These are phyloP conservation scores for Angophora floribunda DNA, from an alignment of 345 rosid species.

Conservation along the genomic window DNA sequence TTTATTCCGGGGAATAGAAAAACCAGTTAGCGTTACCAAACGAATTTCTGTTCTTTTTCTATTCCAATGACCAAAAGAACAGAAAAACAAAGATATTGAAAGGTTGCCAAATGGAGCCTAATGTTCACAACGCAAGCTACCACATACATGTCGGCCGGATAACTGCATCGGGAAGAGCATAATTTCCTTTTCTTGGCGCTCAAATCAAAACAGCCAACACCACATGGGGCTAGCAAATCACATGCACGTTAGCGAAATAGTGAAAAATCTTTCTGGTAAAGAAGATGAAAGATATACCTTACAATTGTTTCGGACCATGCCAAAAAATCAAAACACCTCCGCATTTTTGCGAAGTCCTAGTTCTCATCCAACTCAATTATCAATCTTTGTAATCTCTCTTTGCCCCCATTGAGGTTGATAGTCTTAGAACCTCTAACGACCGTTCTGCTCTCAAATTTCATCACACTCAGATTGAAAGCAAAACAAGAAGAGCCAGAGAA, in stretches of 20 bases:
- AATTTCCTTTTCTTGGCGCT: no score
- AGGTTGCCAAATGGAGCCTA: no score
- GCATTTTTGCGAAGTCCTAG: background rate
- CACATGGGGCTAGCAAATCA: background rate
- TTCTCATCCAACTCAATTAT: background rate
- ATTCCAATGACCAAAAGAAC: no score
- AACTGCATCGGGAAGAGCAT: background rate
- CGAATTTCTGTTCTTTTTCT: no score
- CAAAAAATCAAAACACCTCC: background rate
- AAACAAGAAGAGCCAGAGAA: background rate
- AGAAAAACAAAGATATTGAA: no score
- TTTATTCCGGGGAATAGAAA: no score
- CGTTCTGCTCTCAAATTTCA: background rate
- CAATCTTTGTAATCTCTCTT: background rate
- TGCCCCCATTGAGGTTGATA: background rate
- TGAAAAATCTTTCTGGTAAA: no score
- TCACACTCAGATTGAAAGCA: background rate
- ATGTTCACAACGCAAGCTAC: no score
- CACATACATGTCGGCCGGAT: no score
- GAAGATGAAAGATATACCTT: background rate
- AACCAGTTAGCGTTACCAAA: no score
- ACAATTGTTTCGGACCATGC: background rate
- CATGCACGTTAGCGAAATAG: no score
- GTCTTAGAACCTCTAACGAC: background rate
- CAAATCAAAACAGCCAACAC: background rate